These are phyloP conservation scores for Monilinia fructigena DNA, from an alignment of 2,329 filamentous ascomycete species.

Conservation along the genomic window DNA sequence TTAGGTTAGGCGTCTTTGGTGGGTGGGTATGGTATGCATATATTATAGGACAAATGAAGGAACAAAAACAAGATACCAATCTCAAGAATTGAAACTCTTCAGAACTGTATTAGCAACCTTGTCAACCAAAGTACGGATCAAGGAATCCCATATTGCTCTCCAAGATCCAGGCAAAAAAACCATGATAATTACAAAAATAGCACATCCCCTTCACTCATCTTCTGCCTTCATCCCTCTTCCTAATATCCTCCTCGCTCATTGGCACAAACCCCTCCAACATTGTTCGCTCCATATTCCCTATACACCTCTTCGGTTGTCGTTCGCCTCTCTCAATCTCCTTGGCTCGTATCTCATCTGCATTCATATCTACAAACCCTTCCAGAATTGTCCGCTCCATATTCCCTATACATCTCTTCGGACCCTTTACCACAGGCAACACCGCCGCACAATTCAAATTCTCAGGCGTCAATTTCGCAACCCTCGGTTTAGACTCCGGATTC, in stretches of 20 bases:
- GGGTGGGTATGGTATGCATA: conserved; percentile 9
- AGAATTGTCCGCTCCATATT: conserved; percentile 2
- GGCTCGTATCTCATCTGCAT: not conserved
- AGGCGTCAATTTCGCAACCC: not conserved
- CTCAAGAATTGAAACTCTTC: not conserved
- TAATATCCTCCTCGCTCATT: not conserved
- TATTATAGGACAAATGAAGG: conserved; percentile 3
- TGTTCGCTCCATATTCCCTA: conserved; percentile 23
- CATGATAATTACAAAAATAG: not conserved
- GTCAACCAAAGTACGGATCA: not conserved
- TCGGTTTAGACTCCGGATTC: too few relatives aligned
- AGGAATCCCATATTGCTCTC: not conserved
- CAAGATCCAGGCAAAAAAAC: conserved; percentile 10
- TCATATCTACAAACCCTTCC: not conserved
- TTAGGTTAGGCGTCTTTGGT: conserved; percentile 18
- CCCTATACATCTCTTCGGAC: not conserved
- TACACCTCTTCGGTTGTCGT: not conserved
- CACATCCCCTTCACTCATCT: not conserved
- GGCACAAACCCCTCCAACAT: conserved; percentile 14
- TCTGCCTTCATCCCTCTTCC: not conserved
- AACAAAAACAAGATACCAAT: not conserved
- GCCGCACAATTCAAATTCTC: not conserved
- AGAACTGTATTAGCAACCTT: not conserved
- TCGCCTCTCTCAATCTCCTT: not conserved
- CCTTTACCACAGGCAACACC: not conserved